phyloP scores from a whole-genome alignment of 176 grass and related monocot species.

The Miscanthus lutarioriparius region DNA sequence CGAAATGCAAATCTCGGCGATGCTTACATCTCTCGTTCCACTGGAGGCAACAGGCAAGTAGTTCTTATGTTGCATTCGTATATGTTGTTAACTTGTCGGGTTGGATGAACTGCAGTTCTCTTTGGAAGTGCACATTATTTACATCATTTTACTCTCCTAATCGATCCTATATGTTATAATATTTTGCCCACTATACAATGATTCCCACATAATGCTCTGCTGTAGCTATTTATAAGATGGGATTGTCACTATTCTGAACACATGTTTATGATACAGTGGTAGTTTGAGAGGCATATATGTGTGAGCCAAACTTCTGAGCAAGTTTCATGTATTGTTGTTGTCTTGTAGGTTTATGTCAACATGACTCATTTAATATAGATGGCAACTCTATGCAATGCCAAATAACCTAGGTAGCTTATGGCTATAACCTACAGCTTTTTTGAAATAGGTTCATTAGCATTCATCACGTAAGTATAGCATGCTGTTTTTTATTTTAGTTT shows the following conservation, averaged over 20 bases:
- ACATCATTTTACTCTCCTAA: neutral
- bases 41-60: neutral
- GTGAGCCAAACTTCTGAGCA: constrained; percentile 28
- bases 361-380: constrained; percentile 10
- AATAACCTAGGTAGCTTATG: neutral
- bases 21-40: neutral
- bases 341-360: constrained; percentile 31
- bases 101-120: neutral
- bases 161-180: neutral
- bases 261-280: constrained; percentile 24
- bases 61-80: constrained; percentile 7
- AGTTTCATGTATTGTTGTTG: constrained; percentile 27
- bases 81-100: neutral
- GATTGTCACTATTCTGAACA: constrained; percentile 3
- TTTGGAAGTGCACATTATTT: neutral
- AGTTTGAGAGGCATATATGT: constrained; percentile 29
- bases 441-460: neutral
- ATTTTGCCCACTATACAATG: neutral
- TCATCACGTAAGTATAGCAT: neutral
- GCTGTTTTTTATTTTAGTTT: neutral
- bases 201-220: neutral
- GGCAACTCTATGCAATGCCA: constrained; percentile 9
- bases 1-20: neutral
- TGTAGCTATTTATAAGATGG: neutral
- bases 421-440: neutral